phyloP scores from a whole-genome alignment of 441 rosid species.

The Populus hybrid region DNA sequence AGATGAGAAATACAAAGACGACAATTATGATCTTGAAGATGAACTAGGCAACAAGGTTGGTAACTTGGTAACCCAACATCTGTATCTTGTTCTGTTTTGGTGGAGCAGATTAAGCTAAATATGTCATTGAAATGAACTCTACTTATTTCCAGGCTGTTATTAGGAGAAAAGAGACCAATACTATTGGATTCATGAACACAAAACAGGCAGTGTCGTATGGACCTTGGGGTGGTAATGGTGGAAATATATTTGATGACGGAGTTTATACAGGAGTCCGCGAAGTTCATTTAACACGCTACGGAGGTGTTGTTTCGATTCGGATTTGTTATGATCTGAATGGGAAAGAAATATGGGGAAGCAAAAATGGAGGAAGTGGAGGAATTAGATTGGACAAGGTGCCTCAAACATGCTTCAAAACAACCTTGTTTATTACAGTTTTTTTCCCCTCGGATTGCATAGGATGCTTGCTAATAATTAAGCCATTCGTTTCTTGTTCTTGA shows the following conservation, averaged over 20 bases:
- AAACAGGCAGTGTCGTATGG: slow-evolving; percentile 14
- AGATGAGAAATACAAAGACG: not conserved
- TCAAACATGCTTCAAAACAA: not conserved
- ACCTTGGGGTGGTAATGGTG: slow-evolving; percentile 32
- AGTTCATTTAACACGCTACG: slow-evolving; percentile 20
- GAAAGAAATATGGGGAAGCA: slow-evolving; percentile 22
- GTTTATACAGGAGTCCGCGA: slow-evolving; percentile 21
- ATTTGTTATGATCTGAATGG: slow-evolving; percentile 31
- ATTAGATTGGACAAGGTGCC: slow-evolving; percentile 24
- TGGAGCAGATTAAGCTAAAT: not conserved
- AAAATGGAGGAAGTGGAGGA: slow-evolving; percentile 26
- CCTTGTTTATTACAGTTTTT: not conserved
- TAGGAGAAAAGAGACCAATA: not conserved
- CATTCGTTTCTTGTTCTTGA: not conserved
- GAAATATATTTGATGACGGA: slow-evolving; percentile 28
- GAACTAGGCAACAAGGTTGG: not conserved
- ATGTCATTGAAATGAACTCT: not conserved
- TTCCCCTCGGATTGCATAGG: not conserved
- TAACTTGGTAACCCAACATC: not conserved
- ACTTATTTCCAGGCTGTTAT: not conserved
- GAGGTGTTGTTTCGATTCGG: slow-evolving; percentile 19
- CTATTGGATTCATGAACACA: not conserved
- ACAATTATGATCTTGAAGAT: not conserved
- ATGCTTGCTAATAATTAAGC: not conserved
- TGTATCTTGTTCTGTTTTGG: not conserved